Evolutionary conservation across 768 basidiomycete genomes (phyloP).

Genomic region (Leccinellum luteum): DNA sequence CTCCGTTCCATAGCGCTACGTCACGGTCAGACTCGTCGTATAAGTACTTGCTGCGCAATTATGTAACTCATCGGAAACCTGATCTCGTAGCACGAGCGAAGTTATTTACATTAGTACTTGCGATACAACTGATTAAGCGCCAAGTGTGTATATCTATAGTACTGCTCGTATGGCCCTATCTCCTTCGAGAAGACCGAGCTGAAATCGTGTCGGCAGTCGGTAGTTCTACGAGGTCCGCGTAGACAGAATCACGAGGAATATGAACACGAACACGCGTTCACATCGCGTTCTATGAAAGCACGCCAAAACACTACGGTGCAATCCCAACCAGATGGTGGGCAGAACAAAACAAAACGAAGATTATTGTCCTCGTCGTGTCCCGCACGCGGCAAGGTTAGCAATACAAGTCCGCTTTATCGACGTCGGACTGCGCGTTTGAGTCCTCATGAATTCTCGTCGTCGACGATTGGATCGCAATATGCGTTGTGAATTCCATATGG

Average conservation of each 20-base stretch:
- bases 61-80: neutral
- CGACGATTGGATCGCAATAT: constrained; percentile 2
- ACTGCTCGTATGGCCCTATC: neutral
- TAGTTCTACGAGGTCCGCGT: neutral
- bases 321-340: neutral
- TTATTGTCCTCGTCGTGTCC: neutral
- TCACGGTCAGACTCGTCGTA: no score
- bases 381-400: neutral
- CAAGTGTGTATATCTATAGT: neutral
- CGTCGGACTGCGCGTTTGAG: neutral
- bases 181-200: neutral
- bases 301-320: no score
- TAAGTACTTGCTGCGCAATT: neutral
- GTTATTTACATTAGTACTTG: neutral
- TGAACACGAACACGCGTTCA: neutral
- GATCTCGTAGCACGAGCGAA: neutral
- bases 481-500: constrained; percentile 8
- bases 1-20: neutral
- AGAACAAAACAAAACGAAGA: neutral
- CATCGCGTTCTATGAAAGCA: neutral
- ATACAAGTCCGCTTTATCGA: neutral
- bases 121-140: neutral
- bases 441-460: neutral
- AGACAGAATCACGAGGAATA: neutral
- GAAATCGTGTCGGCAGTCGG: neutral